phyloP scores from a whole-genome alignment of 257 asterid genomes.

The Solanum chmielewskii region DNA sequence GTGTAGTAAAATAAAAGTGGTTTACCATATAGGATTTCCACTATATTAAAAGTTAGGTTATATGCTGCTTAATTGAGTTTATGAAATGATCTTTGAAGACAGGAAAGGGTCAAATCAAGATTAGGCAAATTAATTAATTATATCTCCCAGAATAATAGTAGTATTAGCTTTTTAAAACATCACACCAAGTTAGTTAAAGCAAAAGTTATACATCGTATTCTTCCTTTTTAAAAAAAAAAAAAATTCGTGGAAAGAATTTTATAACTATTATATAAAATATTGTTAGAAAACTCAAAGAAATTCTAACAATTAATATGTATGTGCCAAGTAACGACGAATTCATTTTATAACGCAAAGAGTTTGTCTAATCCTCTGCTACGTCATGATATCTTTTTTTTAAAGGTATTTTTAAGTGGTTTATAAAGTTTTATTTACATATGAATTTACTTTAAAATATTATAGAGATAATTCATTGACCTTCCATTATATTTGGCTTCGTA shows the following conservation, averaged over 20 bases:
- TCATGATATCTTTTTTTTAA: not conserved
- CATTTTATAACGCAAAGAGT: not conserved
- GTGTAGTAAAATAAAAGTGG: not conserved
- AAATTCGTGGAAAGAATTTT: not conserved
- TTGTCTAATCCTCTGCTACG: not conserved
- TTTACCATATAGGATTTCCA: constrained; percentile 15
- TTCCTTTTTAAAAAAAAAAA: not conserved
- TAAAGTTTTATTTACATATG: not conserved
- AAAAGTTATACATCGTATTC: not conserved
- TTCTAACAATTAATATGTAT: not conserved
- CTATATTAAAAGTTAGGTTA: constrained; percentile 4
- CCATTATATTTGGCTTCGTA: not conserved
- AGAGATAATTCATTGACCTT: not conserved
- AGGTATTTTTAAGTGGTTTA: not conserved
- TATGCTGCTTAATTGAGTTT: not conserved
- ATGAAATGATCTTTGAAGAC: constrained; percentile 21
- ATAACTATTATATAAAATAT: not conserved
- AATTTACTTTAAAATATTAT: not conserved
- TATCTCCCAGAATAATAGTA: not conserved
- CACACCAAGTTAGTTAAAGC: constrained; percentile 47
- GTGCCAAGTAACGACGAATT: not conserved
- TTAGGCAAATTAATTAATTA: constrained; percentile 6
- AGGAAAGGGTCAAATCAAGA: constrained; percentile 39
- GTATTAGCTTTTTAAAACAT: not conserved
- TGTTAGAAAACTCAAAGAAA: not conserved